Percentiles rank a stretch among this genome's conserved stretches.
Evolutionary conservation across 108 stramenopile species (phyloP).

Genomic region (Fistulifera pelliculosa): DNA sequence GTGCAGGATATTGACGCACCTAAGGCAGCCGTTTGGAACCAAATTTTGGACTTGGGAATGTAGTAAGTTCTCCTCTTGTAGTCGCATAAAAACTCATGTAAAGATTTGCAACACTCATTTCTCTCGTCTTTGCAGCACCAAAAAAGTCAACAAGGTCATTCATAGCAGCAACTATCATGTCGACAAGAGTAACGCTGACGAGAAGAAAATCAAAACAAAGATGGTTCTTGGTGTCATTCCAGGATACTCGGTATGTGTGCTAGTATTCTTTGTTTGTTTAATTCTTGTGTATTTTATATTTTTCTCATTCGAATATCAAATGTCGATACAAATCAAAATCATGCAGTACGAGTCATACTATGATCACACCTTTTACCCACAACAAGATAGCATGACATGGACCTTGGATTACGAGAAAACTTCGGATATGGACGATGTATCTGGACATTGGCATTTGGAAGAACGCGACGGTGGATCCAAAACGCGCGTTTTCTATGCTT

Average conservation of each 20-base stretch:
- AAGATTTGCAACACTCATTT: no score
- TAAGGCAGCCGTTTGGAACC: slow-evolving; percentile 52
- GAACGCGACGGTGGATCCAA: slow-evolving; percentile 28
- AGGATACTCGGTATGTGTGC: slow-evolving; percentile 49
- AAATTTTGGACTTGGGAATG: slow-evolving; percentile 48
- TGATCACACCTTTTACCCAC: slow-evolving; percentile 40
- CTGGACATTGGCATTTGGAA: slow-evolving; percentile 67
- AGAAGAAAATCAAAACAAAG: slow-evolving; percentile 42
- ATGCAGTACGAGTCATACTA: slow-evolving; percentile 46
- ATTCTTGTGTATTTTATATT: background rate
- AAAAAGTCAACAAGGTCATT: slow-evolving; percentile 58
- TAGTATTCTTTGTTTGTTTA: background rate
- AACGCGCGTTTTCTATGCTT: slow-evolving; percentile 63
- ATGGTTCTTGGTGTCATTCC: slow-evolving; percentile 60
- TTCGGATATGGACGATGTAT: slow-evolving; percentile 63
- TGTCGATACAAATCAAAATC: no score
- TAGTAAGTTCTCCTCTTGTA: no score
- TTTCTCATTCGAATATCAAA: background rate
- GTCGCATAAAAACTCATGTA: no score
- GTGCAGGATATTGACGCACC: slow-evolving; percentile 69
- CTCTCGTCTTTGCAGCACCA: slow-evolving; percentile 21
- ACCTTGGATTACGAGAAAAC: slow-evolving; percentile 63
- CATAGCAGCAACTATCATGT: slow-evolving; percentile 52
- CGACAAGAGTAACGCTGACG: slow-evolving; percentile 28
- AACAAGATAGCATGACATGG: slow-evolving; percentile 50